A percentile compares a stretch with the other conserved stretches of the same genome.
Evolutionary conservation across 2,329 filamentous ascomycete genomes (phyloP).

Genomic region (Mycocentrospora acerina): DNA sequence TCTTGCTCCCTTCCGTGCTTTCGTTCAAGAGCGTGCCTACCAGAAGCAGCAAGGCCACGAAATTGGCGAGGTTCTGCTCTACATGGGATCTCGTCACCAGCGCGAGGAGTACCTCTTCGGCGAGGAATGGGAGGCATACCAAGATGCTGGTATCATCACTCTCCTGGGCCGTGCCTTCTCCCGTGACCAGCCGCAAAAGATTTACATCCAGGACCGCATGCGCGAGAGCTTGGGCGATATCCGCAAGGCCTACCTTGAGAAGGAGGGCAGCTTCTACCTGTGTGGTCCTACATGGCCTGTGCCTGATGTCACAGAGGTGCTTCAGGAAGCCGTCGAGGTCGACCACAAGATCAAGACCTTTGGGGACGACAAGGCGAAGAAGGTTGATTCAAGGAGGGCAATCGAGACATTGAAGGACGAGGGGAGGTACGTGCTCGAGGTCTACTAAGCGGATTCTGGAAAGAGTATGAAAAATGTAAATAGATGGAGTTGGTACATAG

Average conservation of each 20-base stretch:
- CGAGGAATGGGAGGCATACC: conserved; percentile 98
- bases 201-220: conserved; percentile 99
- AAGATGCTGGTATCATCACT: conserved; percentile 92
- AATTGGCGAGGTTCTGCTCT: conserved; percentile 88
- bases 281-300: conserved; percentile 99
- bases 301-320: conserved; percentile 89
- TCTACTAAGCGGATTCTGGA: conserved; percentile 66
- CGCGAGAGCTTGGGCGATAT: conserved; percentile 81
- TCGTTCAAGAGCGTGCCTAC: conserved; percentile 96
- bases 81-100: conserved; percentile 96
- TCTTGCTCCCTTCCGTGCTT: conserved; percentile 97
- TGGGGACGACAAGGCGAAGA: conserved; percentile 56
- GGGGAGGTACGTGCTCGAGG: conserved; percentile 90
- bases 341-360: conserved; percentile 62
- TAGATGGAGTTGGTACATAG: not conserved
- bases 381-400: conserved; percentile 82
- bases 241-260: conserved; percentile 78
- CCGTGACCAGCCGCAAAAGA: conserved; percentile 95
- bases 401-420: conserved; percentile 98
- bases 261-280: conserved; percentile 93
- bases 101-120: conserved; percentile 98
- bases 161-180: conserved; percentile 92
- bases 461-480: not conserved
- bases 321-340: conserved; percentile 84
- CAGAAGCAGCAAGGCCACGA: conserved; percentile 97